These are phyloP conservation scores for Flaveria floridana DNA, from an alignment of 140 eudicot species.

Conservation along the genomic window DNA sequence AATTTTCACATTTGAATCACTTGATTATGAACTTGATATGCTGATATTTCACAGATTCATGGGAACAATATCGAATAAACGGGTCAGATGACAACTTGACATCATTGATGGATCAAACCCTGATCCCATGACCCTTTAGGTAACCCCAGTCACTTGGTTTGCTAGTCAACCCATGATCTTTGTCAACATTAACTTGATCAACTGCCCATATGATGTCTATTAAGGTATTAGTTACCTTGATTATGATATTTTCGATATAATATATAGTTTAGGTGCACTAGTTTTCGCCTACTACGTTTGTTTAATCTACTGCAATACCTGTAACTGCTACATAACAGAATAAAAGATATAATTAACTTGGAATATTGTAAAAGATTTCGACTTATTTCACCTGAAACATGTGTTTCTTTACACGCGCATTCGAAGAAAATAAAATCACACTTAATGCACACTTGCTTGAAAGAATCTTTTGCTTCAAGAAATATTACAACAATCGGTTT, in stretches of 20 bases:
- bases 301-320: slow-evolving; percentile 21
- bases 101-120: slow-evolving; percentile 67
- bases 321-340: slow-evolving; percentile 9
- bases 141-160: neutral
- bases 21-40: slow-evolving; percentile 51
- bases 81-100: slow-evolving; percentile 50
- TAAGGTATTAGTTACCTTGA: neutral
- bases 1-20: neutral
- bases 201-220: neutral
- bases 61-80: slow-evolving; percentile 87
- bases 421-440: slow-evolving; percentile 30
- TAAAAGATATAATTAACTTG: neutral
- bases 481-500: slow-evolving; percentile 8
- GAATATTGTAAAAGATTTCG: neutral
- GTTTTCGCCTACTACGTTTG: slow-evolving; percentile 9
- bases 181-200: neutral
- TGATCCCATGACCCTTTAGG: slow-evolving; percentile 73
- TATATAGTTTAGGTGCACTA: slow-evolving; percentile 7
- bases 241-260: slow-evolving; percentile 7
- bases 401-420: slow-evolving; percentile 13
- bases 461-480: slow-evolving; percentile 26
- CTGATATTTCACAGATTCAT: slow-evolving; percentile 76
- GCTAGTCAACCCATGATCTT: neutral
- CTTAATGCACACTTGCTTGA: slow-evolving; percentile 39
- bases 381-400: slow-evolving; percentile 32